These are phyloP conservation scores for Actinomortierella ambigua DNA, from an alignment of 371 early-diverging fungal genomes.

Conservation along the genomic window DNA sequence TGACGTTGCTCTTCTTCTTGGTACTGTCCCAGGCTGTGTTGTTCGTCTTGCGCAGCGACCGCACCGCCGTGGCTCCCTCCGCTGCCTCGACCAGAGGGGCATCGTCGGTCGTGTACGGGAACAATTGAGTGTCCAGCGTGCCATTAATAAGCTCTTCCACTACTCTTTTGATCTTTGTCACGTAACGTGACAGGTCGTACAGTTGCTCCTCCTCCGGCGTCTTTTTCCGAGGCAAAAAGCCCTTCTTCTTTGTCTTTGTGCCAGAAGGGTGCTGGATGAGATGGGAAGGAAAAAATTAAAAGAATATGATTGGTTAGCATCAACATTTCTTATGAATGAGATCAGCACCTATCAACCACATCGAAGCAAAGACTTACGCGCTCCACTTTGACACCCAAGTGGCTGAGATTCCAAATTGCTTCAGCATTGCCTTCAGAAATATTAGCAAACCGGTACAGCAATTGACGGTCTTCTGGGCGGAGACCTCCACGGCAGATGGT, in stretches of 20 bases:
- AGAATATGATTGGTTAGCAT: background rate
- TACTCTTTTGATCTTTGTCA: constrained; percentile 63
- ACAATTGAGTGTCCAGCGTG: constrained; percentile 61
- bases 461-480: constrained; percentile 67
- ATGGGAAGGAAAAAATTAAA: background rate
- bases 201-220: constrained; percentile 62
- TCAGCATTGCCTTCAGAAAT: constrained; percentile 76
- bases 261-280: constrained; percentile 21
- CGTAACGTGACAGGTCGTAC: constrained; percentile 74
- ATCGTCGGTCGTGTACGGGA: constrained; percentile 63
- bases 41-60: constrained; percentile 37
- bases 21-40: constrained; percentile 23
- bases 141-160: constrained; percentile 63
- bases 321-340: background rate
- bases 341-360: background rate
- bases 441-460: constrained; percentile 75
- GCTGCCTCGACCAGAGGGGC: constrained; percentile 43
- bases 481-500: constrained; percentile 75
- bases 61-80: constrained; percentile 20
- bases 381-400: constrained; percentile 68
- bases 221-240: constrained; percentile 44
- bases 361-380: constrained; percentile 19
- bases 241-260: constrained; percentile 24
- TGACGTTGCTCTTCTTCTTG: constrained; percentile 51
- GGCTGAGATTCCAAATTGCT: constrained; percentile 76